Percentiles rank a stretch among this genome's conserved stretches.
phyloP scores from a whole-genome alignment of 441 rosid genomes.

The Adansonia grandidieri region DNA sequence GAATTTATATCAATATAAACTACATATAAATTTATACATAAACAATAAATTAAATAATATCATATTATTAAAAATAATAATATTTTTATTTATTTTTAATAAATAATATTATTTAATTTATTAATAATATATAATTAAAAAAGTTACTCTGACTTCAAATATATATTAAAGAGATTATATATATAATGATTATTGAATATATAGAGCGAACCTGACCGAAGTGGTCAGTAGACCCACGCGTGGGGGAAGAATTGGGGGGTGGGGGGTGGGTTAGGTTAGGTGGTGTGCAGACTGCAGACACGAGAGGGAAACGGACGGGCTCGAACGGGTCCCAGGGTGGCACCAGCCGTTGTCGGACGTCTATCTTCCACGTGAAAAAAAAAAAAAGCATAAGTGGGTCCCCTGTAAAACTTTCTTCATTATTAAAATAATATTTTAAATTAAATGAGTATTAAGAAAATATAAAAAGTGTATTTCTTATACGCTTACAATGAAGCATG shows the following conservation, averaged over 20 bases:
- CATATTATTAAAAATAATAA: too few relatives aligned
- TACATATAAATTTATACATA: too few relatives aligned
- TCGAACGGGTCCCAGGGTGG: not conserved
- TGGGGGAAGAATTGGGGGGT: not conserved
- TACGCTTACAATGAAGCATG: not conserved
- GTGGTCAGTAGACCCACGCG: slow-evolving; percentile 14
- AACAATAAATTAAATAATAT: too few relatives aligned
- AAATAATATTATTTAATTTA: too few relatives aligned
- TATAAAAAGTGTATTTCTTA: not conserved
- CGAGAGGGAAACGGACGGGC: slow-evolving; percentile 3
- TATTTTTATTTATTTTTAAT: too few relatives aligned
- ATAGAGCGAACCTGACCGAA: too few relatives aligned
- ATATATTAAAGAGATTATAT: too few relatives aligned
- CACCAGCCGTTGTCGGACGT: not conserved
- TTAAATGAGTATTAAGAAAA: not conserved
- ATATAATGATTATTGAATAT: too few relatives aligned
- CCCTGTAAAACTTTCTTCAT: too few relatives aligned
- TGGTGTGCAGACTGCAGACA: not conserved
- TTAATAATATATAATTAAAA: too few relatives aligned
- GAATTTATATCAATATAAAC: too few relatives aligned
- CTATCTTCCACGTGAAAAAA: not conserved
- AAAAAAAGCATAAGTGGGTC: not conserved
- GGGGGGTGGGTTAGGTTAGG: not conserved
- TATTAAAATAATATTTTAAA: not conserved
- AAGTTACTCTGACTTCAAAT: too few relatives aligned